phyloP scores from a whole-genome alignment of 306 rosid genomes.

The Prinsepia uniflora region DNA sequence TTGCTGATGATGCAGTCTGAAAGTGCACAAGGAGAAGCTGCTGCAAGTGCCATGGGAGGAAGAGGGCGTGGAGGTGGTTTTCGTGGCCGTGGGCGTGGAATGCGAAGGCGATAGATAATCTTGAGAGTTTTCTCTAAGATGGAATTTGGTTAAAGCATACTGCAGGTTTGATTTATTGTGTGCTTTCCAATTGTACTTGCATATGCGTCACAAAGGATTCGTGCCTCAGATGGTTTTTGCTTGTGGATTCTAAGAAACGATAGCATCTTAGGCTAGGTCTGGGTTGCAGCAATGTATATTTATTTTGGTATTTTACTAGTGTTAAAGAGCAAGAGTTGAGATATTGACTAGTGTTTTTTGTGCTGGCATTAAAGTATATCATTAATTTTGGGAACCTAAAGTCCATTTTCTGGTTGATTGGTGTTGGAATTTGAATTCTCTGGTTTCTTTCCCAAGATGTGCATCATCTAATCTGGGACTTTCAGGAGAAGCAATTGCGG shows the following conservation, averaged over 20 bases:
- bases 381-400: neutral
- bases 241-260: neutral
- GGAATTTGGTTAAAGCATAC: constrained; percentile 7
- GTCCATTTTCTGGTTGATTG: neutral
- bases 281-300: neutral
- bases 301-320: neutral
- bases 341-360: neutral
- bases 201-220: neutral
- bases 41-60: constrained; percentile 97
- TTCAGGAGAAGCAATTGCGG: too few relatives aligned
- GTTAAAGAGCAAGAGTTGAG: neutral
- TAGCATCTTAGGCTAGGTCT: too few relatives aligned
- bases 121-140: neutral
- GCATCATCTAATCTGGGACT: too few relatives aligned
- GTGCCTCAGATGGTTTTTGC: neutral
- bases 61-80: constrained; percentile 85
- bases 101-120: constrained; percentile 59
- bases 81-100: constrained; percentile 69
- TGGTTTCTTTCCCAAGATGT: too few relatives aligned
- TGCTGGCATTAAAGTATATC: neutral
- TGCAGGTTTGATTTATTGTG: constrained; percentile 6
- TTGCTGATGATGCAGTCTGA: constrained; percentile 60
- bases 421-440: too few relatives aligned
- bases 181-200: constrained; percentile 5
- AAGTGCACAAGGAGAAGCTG: constrained; percentile 99